Evolutionary conservation across 495 filamentous ascomycete species (phyloP).

Genomic region (Aspergillus egyptiacus): DNA sequence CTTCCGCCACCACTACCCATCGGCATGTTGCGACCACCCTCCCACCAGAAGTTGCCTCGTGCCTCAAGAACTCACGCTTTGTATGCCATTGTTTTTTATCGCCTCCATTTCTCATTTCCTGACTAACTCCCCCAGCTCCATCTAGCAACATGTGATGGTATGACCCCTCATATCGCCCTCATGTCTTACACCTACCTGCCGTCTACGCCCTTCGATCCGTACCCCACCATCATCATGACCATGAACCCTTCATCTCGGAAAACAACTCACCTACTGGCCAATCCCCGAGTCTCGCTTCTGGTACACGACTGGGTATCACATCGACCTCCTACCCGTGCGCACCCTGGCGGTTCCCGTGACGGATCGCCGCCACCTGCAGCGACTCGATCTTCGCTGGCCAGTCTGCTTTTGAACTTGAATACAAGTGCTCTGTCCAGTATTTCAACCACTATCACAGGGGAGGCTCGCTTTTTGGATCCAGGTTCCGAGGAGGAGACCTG

Average conservation of each 20-base stretch:
- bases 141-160: slow-evolving; percentile 77
- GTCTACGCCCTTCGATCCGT: slow-evolving; percentile 63
- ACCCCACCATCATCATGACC: slow-evolving; percentile 86
- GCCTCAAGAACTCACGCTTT: slow-evolving; percentile 91
- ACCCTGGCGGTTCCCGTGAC: slow-evolving; percentile 46
- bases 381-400: slow-evolving; percentile 65
- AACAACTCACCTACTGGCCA: slow-evolving; percentile 76
- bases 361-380: slow-evolving; percentile 59
- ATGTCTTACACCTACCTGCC: slow-evolving; percentile 99
- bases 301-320: slow-evolving; percentile 98
- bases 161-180: slow-evolving; percentile 86
- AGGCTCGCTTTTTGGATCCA: slow-evolving; percentile 61
- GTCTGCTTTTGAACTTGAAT: slow-evolving; percentile 82
- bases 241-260: slow-evolving; percentile 85
- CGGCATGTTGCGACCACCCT: slow-evolving; percentile 61
- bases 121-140: slow-evolving; percentile 59
- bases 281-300: slow-evolving; percentile 87
- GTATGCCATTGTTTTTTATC: slow-evolving; percentile 43
- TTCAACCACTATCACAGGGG: slow-evolving; percentile 85
- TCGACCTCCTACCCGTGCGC: slow-evolving; percentile 71
- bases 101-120: not conserved
- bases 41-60: slow-evolving; percentile 78
- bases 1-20: slow-evolving; percentile 65
- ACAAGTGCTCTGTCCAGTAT: slow-evolving; percentile 83
- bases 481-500: slow-evolving; percentile 76